phyloP scores from a whole-genome alignment of 1,139 yeast species.

The Geotrichum phurueaensis region DNA sequence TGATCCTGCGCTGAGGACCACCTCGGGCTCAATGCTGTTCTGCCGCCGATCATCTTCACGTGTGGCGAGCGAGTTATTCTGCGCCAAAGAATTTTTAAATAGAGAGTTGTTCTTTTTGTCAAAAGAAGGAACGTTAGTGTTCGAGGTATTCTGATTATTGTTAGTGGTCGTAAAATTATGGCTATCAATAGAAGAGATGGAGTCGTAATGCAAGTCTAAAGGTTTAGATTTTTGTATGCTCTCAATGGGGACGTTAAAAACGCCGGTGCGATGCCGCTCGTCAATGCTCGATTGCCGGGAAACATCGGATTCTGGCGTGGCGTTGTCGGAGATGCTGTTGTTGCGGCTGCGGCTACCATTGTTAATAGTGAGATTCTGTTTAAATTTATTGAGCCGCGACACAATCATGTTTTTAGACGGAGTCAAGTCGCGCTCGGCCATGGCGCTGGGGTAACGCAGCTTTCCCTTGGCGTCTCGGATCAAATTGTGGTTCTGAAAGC shows the following conservation, averaged over 20 bases:
- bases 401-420: neutral
- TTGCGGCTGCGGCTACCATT: neutral
- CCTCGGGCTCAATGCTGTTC: neutral
- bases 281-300: neutral
- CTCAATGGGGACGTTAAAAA: neutral
- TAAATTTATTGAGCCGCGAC: neutral
- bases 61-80: too few relatives aligned
- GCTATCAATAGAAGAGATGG: neutral
- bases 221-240: neutral
- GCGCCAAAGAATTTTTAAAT: too few relatives aligned
- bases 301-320: neutral
- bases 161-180: neutral
- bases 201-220: neutral
- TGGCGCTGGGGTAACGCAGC: conserved; percentile 18
- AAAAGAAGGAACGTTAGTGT: neutral
- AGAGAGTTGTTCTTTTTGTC: neutral
- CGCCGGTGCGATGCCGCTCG: neutral
- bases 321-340: neutral
- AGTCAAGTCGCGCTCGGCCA: neutral
- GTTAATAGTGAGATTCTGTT: neutral
- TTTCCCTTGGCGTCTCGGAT: neutral
- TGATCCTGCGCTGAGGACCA: neutral
- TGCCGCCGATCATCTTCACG: neutral
- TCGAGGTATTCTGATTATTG: neutral
- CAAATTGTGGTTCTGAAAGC: neutral